Evolutionary conservation across 495 filamentous ascomycete genomes (phyloP).

Genomic region (Aspergillus hancockii): DNA sequence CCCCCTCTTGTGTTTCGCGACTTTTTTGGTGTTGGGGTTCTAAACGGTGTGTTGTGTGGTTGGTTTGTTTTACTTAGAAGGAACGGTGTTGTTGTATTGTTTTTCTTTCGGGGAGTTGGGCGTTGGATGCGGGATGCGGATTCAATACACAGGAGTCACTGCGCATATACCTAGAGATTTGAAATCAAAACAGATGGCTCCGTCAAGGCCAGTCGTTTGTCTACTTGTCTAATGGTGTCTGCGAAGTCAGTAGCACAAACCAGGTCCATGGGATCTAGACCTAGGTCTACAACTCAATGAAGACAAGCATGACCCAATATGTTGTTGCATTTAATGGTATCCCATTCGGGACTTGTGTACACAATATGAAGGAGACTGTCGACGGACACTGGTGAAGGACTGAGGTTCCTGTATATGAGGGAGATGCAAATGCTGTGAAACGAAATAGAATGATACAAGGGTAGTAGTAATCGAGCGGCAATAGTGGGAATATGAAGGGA

Average conservation of each 20-base stretch:
- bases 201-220: too few relatives aligned
- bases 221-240: neutral
- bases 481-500: constrained; percentile 7
- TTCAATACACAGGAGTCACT: too few relatives aligned
- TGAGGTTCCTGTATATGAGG: neutral
- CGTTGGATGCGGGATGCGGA: too few relatives aligned
- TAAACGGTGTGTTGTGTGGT: neutral
- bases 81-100: too few relatives aligned
- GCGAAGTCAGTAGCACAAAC: neutral
- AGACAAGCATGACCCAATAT: neutral
- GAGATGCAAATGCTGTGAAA: constrained; percentile 9
- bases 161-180: too few relatives aligned
- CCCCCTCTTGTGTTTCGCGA: neutral
- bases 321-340: constrained; percentile 6
- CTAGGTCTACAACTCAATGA: neutral
- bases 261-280: neutral
- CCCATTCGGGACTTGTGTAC: constrained; percentile 12
- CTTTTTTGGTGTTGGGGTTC: neutral
- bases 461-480: constrained; percentile 1
- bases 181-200: too few relatives aligned
- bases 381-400: constrained; percentile 5
- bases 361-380: neutral
- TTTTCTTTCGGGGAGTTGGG: too few relatives aligned
- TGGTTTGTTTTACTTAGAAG: neutral
- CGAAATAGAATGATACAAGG: neutral